These are phyloP conservation scores for Apiospora kogelbergensis DNA, from an alignment of 2,329 filamentous ascomycete genomes.

Conservation along the genomic window DNA sequence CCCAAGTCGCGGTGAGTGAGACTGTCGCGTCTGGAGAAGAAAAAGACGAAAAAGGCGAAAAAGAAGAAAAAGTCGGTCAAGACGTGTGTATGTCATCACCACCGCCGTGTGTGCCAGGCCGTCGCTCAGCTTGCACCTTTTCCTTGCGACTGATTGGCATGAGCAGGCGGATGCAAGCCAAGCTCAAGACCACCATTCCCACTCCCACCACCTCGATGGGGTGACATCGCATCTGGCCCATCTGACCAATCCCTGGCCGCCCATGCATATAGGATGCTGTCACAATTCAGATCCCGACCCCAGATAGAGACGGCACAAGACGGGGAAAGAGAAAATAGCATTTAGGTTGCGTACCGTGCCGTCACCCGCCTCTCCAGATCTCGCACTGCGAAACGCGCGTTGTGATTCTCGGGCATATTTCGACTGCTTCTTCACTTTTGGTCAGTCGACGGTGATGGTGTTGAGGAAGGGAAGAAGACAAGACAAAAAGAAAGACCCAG, in stretches of 20 bases:
- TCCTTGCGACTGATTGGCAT: not conserved
- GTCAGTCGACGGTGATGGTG: not conserved
- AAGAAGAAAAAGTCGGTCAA: not conserved
- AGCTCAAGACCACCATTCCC: not conserved
- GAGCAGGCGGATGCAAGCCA: not conserved
- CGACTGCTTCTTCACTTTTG: not conserved
- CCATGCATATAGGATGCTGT: conserved; percentile 5
- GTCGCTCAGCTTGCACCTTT: not conserved
- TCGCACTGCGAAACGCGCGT: not conserved
- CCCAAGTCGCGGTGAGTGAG: not conserved
- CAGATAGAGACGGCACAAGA: not conserved
- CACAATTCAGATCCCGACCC: conserved; percentile 3
- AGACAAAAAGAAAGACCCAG: not conserved
- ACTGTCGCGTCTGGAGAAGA: not conserved
- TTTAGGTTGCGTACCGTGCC: conserved; percentile 2
- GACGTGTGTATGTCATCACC: not conserved
- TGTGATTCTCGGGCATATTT: not conserved
- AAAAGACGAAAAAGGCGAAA: too few species aligned
- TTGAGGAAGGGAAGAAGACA: not conserved
- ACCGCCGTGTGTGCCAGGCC: not conserved
- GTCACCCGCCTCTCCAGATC: not conserved
- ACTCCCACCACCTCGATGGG: not conserved
- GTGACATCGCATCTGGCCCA: not conserved
- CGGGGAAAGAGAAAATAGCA: not conserved
- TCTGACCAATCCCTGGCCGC: conserved; percentile 3